Evolutionary conservation across 306 rosid genomes (phyloP).

Genomic region (Hylodesmum podocarpum): DNA sequence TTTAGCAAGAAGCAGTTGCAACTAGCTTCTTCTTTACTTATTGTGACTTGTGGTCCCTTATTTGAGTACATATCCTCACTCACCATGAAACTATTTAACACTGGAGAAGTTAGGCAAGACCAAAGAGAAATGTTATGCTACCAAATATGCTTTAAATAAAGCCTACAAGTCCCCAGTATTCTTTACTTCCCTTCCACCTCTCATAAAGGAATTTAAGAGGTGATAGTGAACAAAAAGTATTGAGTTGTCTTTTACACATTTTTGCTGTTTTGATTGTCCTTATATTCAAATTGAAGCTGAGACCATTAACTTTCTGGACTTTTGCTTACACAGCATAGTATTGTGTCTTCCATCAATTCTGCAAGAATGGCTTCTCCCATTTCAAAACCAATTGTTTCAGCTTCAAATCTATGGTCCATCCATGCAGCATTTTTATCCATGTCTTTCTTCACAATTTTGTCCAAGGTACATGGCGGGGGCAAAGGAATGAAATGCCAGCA

Average conservation of each 20-base stretch:
- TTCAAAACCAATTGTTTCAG: constrained; percentile 66
- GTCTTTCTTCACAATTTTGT: constrained; percentile 81
- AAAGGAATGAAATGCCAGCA: constrained; percentile 74
- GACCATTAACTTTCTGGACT: constrained; percentile 29
- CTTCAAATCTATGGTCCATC: constrained; percentile 73
- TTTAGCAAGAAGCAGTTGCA: constrained; percentile 39
- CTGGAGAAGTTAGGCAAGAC: constrained; percentile 33
- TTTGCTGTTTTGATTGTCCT: constrained; percentile 32
- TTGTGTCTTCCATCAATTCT: constrained; percentile 69
- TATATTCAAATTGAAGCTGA: constrained; percentile 29
- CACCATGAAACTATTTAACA: constrained; percentile 20
- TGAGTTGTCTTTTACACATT: constrained; percentile 34
- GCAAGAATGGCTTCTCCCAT: constrained; percentile 74
- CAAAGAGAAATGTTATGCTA: constrained; percentile 30
- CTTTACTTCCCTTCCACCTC: constrained; percentile 20
- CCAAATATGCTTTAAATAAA: constrained; percentile 25
- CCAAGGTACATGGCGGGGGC: constrained; percentile 69
- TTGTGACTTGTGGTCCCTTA: constrained; percentile 21
- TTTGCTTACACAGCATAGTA: constrained; percentile 49
- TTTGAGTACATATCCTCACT: constrained; percentile 23
- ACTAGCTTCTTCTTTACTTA: constrained; percentile 29
- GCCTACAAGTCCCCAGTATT: constrained; percentile 18
- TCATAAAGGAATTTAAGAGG: constrained; percentile 17
- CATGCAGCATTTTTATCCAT: constrained; percentile 65
- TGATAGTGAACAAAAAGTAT: constrained; percentile 23